Percentiles rank a stretch among this genome's conserved stretches.
phyloP scores from a whole-genome alignment of 1,284 basidiomycete species.

The Rhodotorula sp. region DNA sequence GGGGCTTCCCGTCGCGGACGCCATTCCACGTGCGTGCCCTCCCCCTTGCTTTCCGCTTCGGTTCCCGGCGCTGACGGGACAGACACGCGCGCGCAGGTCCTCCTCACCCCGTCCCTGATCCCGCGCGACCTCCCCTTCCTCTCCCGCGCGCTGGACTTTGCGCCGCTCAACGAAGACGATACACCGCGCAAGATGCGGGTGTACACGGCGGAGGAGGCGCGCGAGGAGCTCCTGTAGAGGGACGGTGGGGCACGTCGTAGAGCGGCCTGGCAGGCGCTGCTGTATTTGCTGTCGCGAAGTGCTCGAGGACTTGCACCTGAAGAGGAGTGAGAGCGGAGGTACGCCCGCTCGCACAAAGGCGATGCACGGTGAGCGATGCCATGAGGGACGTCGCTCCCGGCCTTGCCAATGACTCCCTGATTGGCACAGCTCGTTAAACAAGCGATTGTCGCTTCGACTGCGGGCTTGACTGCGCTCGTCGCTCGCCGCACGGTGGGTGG shows the following conservation, averaged over 20 bases:
- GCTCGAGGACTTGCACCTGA: too few relatives aligned
- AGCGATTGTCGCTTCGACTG: too few relatives aligned
- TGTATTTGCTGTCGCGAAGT: neutral
- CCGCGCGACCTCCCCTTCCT: slow-evolving; percentile 31
- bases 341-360: too few relatives aligned
- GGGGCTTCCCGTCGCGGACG: slow-evolving; percentile 26
- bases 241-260: neutral
- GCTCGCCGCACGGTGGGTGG: too few relatives aligned
- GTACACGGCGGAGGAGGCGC: slow-evolving; percentile 25
- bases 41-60: neutral
- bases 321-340: too few relatives aligned
- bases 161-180: slow-evolving; percentile 1
- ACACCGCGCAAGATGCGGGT: slow-evolving; percentile 20
- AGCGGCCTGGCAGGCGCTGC: too few relatives aligned
- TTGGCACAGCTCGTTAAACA: too few relatives aligned
- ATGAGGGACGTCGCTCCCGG: too few relatives aligned
- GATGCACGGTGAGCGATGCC: too few relatives aligned
- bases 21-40: slow-evolving; percentile 21
- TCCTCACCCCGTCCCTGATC: slow-evolving; percentile 23
- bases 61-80: neutral
- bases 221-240: slow-evolving; percentile 9
- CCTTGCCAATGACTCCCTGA: too few relatives aligned
- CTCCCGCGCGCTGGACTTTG: slow-evolving; percentile 22
- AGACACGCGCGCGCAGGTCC: slow-evolving; percentile 10
- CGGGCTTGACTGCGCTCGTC: too few relatives aligned